Percentiles rank a stretch among this genome's conserved stretches.
phyloP scores from a whole-genome alignment of 2,329 filamentous ascomycete genomes.

The Ceratocystiopsis minuta region DNA sequence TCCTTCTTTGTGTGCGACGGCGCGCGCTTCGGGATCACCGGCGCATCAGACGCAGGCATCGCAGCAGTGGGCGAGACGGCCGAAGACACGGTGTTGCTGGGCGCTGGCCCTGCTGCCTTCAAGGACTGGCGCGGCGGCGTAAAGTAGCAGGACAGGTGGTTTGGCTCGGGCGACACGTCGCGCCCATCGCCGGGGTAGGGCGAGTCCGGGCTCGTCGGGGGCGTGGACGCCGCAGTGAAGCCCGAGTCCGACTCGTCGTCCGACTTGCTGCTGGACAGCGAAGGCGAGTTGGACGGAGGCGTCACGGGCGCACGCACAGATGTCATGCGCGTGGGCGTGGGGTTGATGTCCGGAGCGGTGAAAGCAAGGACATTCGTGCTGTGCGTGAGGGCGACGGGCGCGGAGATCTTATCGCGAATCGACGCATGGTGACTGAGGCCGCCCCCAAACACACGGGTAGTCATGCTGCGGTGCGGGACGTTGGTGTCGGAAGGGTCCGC shows the following conservation, averaged over 20 bases:
- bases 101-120: slow-evolving; percentile 1
- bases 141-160: slow-evolving; percentile 52
- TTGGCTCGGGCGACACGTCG: slow-evolving; percentile 38
- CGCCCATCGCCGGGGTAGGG: slow-evolving; percentile 27
- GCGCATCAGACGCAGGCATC: slow-evolving; percentile 25
- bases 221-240: slow-evolving; percentile 34
- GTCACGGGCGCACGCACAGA: not conserved
- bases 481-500: slow-evolving; percentile 11
- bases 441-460: slow-evolving; percentile 20
- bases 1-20: slow-evolving; percentile 83
- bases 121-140: slow-evolving; percentile 30
- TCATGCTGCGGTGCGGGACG: slow-evolving; percentile 30
- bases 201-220: slow-evolving; percentile 51
- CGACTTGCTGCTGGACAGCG: slow-evolving; percentile 32
- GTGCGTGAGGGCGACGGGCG: slow-evolving; percentile 69
- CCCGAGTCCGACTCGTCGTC: slow-evolving; percentile 56
- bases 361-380: slow-evolving; percentile 95
- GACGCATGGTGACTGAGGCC: slow-evolving; percentile 21
- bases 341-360: slow-evolving; percentile 68
- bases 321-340: slow-evolving; percentile 3
- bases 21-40: slow-evolving; percentile 58
- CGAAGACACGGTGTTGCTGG: not conserved
- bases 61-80: not conserved
- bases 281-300: slow-evolving; percentile 19
- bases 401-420: slow-evolving; percentile 62